Evolutionary conservation across 2,329 filamentous ascomycete species (phyloP).

Genomic region (Chalaropsis ovoidea): DNA sequence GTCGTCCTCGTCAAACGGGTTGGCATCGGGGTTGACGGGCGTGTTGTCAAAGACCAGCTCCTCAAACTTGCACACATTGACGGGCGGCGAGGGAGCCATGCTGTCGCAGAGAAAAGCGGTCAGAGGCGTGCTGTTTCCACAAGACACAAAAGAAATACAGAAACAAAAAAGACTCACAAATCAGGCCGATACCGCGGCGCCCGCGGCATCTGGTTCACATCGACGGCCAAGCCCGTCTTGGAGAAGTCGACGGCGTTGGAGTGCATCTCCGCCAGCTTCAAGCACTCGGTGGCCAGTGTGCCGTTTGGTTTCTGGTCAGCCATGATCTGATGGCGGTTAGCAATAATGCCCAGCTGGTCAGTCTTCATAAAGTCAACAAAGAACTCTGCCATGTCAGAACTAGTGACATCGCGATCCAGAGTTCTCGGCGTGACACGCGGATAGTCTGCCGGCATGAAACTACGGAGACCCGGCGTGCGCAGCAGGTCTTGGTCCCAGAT

Average conservation of each 20-base stretch:
- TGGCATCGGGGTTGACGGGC: slow-evolving; percentile 29
- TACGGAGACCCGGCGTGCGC: slow-evolving; percentile 32
- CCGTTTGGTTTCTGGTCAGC: slow-evolving; percentile 48
- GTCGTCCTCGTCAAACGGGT: slow-evolving; percentile 32
- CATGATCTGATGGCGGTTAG: slow-evolving; percentile 52
- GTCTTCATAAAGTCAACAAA: slow-evolving; percentile 69
- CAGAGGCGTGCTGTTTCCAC: not conserved
- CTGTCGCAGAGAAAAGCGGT: slow-evolving; percentile 29
- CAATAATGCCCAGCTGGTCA: slow-evolving; percentile 56
- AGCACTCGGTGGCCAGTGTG: slow-evolving; percentile 43
- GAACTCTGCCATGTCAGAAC: slow-evolving; percentile 64
- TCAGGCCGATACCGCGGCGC: slow-evolving; percentile 40
- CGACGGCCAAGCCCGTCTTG: slow-evolving; percentile 57
- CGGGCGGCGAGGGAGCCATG: slow-evolving; percentile 39
- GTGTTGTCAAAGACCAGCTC: slow-evolving; percentile 34
- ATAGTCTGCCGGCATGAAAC: slow-evolving; percentile 56
- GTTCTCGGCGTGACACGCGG: slow-evolving; percentile 45
- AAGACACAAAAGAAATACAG: not conserved
- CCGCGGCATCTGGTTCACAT: slow-evolving; percentile 37
- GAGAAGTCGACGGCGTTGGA: slow-evolving; percentile 67
- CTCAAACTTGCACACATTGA: slow-evolving; percentile 38
- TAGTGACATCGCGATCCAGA: slow-evolving; percentile 50
- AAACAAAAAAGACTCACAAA: slow-evolving; percentile 38
- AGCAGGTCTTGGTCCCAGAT: slow-evolving; percentile 55
- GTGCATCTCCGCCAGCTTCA: slow-evolving; percentile 50